phyloP scores from a whole-genome alignment of 768 basidiomycete genomes.

The Leccinum ochraceum region DNA sequence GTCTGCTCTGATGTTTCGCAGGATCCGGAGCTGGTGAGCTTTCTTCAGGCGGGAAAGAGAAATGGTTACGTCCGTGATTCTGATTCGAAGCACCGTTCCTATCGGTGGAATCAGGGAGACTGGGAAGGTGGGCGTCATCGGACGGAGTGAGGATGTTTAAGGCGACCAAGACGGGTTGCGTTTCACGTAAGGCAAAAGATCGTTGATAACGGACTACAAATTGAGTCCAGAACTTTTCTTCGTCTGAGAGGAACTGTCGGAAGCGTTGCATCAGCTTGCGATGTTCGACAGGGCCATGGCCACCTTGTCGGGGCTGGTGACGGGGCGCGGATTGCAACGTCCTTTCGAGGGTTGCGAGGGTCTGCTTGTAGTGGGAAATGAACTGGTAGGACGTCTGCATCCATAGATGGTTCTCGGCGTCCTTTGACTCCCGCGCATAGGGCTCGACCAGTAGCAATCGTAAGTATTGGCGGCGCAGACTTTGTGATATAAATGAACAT shows the following conservation, averaged over 20 bases:
- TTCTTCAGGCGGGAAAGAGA: conserved; percentile 65
- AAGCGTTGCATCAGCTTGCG: conserved; percentile 88
- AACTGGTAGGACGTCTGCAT: conserved; percentile 89
- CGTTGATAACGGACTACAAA: conserved; percentile 75
- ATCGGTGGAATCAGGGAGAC: conserved; percentile 22
- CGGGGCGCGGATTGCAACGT: conserved; percentile 44
- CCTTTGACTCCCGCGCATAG: conserved; percentile 70
- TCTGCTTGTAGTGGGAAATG: conserved; percentile 81
- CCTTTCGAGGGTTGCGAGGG: conserved; percentile 66
- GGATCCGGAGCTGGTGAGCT: conserved; percentile 39
- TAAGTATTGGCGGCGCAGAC: conserved; percentile 71
- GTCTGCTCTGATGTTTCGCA: conserved; percentile 49
- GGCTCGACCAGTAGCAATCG: conserved; percentile 69
- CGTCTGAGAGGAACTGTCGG: conserved; percentile 83
- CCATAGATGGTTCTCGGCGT: conserved; percentile 85
- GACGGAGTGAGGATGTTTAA: conserved; percentile 53
- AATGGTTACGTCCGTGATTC: conserved; percentile 53
- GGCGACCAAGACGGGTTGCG: conserved; percentile 52
- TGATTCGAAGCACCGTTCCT: conserved; percentile 24
- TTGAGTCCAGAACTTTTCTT: conserved; percentile 90
- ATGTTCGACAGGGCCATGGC: conserved; percentile 72
- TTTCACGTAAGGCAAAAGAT: conserved; percentile 69
- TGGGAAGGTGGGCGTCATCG: conserved; percentile 37
- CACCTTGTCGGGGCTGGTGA: conserved; percentile 39
- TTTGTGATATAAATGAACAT: conserved; percentile 29